phyloP scores from a whole-genome alignment of 2,329 filamentous ascomycete genomes.

The Cladophialophora yegresii region DNA sequence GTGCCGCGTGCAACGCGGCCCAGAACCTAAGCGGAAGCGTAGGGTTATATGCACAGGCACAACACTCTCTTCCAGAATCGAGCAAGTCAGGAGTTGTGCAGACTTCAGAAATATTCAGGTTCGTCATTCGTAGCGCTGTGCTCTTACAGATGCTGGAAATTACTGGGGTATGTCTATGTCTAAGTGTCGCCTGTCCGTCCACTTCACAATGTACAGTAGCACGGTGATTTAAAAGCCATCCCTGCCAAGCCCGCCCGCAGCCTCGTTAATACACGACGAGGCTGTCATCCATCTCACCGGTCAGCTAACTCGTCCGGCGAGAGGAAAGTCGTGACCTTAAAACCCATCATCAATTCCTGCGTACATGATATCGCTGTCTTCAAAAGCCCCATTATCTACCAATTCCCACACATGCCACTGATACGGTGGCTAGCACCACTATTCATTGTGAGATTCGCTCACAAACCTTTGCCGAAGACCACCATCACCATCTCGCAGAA shows the following conservation, averaged over 20 bases:
- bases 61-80: background rate
- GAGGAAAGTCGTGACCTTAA: background rate
- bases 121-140: conserved; percentile 20
- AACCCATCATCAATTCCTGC: background rate
- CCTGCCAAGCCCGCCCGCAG: background rate
- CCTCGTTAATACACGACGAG: background rate
- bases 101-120: background rate
- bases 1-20: background rate
- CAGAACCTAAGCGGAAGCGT: background rate
- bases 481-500: background rate
- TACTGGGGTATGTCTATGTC: conserved; percentile 18
- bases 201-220: background rate
- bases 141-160: conserved; percentile 14
- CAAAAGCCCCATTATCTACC: background rate
- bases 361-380: background rate
- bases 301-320: background rate
- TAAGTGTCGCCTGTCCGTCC: conserved; percentile 9
- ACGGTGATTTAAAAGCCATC: background rate
- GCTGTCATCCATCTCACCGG: background rate
- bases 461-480: background rate
- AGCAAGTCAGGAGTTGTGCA: background rate
- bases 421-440: background rate
- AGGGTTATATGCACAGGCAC: background rate
- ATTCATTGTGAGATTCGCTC: background rate
- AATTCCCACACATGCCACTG: background rate